Conservation (phyloP, 768 basidiomycete genomes). For the Cyclocybe aegerita region DNA sequence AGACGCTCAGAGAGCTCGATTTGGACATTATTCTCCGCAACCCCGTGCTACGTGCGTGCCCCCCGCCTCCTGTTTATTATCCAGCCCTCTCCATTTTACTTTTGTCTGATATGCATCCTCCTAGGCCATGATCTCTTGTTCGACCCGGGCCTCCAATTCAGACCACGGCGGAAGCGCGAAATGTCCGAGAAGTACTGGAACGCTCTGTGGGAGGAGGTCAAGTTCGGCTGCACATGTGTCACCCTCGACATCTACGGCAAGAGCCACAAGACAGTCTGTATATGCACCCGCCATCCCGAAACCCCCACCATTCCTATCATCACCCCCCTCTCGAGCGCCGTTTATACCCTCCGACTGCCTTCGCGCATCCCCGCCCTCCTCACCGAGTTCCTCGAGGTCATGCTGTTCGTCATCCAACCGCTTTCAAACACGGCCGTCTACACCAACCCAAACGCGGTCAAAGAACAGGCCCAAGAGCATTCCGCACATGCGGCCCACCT, state of each 20-base stretch:
- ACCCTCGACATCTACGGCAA: conserved; percentile 59
- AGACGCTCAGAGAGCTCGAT: conserved; percentile 84
- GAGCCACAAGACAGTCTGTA: conserved; percentile 56
- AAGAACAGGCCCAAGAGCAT: conserved; percentile 61
- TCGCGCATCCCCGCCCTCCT: conserved; percentile 72
- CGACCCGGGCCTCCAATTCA: conserved; percentile 81
- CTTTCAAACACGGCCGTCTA: conserved; percentile 62
- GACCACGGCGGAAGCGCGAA: conserved; percentile 72
- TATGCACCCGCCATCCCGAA: conserved; percentile 45
- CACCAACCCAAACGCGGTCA: conserved; percentile 57
- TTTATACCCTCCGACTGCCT: conserved; percentile 65
- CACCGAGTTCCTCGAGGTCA: conserved; percentile 75
- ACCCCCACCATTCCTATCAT: conserved; percentile 41
- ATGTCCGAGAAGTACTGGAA: conserved; percentile 83
- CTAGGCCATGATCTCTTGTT: conserved; percentile 89
- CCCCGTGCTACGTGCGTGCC: conserved; percentile 81
- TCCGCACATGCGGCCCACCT: conserved; percentile 66
- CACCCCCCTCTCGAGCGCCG: conserved; percentile 39
- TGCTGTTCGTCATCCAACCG: conserved; percentile 83
- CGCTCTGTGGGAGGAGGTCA: conserved; percentile 75
- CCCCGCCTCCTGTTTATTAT: conserved; percentile 2
- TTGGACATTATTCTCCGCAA: conserved; percentile 83
- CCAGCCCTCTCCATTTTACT: conserved; percentile 4
- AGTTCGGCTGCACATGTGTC: conserved; percentile 81
- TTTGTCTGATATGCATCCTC: conserved; percentile 12